Conservation (phyloP, 78 protist species). For the Dictyostelium firmibasis region DNA sequence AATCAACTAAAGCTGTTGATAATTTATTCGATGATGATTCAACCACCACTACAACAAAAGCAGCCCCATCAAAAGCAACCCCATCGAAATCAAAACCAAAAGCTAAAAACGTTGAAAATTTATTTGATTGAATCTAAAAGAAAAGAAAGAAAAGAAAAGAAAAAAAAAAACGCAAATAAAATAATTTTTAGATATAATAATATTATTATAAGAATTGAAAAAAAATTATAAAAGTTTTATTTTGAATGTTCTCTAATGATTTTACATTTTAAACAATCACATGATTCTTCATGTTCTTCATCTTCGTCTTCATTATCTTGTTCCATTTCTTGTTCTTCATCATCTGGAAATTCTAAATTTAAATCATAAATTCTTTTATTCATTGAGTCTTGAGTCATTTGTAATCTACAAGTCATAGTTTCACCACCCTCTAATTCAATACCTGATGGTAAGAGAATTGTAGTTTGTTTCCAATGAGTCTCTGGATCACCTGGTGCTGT, state of each 20-base stretch:
- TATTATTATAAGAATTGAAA: neutral
- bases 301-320: neutral
- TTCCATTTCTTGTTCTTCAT: constrained; percentile 25
- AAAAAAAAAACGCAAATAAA: neutral
- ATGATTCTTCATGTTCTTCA: constrained; percentile 2
- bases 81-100: neutral
- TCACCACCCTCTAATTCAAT: constrained; percentile 26
- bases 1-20: constrained; percentile 24
- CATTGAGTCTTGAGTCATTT: constrained; percentile 36
- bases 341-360: constrained; percentile 37
- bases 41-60: neutral
- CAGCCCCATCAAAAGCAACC: neutral
- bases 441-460: constrained; percentile 24
- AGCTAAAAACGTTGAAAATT: constrained; percentile 3
- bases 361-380: constrained; percentile 54
- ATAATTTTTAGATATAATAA: too few relatives aligned
- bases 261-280: constrained; percentile 16
- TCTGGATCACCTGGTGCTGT: constrained; percentile 80
- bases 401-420: constrained; percentile 6
- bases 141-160: neutral
- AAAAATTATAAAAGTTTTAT: neutral
- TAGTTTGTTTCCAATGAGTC: constrained; percentile 86
- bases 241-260: neutral
- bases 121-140: neutral
- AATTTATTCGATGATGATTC: constrained; percentile 44